Percentiles rank a stretch among this genome's conserved stretches.
phyloP scores from a whole-genome alignment of 306 rosid species.

The Inga leiocalycina region DNA sequence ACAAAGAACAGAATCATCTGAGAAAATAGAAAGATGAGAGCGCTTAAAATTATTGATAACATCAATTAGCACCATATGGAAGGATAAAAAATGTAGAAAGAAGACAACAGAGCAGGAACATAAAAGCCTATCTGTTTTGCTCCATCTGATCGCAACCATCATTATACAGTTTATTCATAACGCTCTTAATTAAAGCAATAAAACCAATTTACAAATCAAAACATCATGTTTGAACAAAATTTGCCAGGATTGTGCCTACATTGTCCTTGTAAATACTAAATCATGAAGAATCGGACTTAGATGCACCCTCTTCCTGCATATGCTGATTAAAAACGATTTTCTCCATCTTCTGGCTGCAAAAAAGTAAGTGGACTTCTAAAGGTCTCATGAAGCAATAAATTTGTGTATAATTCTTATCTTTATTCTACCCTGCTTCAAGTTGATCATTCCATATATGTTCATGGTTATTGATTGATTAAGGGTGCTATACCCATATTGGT shows the following conservation, averaged over 20 bases:
- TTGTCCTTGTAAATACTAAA: conserved; percentile 5
- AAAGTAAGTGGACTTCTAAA: conserved; percentile 8
- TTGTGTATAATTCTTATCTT: background rate
- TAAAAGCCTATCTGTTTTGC: conserved; percentile 6
- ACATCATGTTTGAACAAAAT: conserved; percentile 20
- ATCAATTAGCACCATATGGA: background rate
- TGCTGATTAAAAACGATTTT: conserved; percentile 13
- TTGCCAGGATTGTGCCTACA: conserved; percentile 5
- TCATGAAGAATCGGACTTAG: conserved; percentile 5
- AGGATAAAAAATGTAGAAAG: conserved; percentile 10
- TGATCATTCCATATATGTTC: conserved; percentile 12
- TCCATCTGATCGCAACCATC: conserved; percentile 10
- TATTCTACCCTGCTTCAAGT: background rate
- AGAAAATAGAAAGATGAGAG: conserved; percentile 11
- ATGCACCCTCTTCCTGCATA: background rate
- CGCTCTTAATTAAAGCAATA: conserved; percentile 15
- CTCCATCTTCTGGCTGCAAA: conserved; percentile 13
- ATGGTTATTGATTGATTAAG: background rate
- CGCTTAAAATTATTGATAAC: conserved; percentile 20
- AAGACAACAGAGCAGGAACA: background rate
- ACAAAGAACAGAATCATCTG: conserved; percentile 77
- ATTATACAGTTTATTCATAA: conserved; percentile 13
- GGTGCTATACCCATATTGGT: background rate
- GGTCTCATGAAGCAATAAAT: conserved; percentile 10
- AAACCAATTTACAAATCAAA: conserved; percentile 9